These are phyloP conservation scores for Monilinia polystroma DNA, from an alignment of 2,329 filamentous ascomycete species.

Conservation along the genomic window DNA sequence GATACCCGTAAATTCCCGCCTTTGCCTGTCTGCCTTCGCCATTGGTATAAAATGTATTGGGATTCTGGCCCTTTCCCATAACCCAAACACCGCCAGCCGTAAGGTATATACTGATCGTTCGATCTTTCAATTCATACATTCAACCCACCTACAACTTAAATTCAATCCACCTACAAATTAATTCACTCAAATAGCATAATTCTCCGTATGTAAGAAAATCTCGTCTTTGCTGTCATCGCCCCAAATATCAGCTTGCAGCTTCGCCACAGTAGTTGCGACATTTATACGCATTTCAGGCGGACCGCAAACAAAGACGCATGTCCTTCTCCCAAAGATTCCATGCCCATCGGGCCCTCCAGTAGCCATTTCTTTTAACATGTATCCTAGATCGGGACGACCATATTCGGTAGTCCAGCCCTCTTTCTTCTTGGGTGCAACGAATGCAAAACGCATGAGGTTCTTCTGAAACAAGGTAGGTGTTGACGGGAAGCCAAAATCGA, in stretches of 20 bases:
- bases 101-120: conserved; percentile 11
- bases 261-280: conserved; percentile 81
- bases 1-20: conserved; percentile 10
- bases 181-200: conserved; percentile 72
- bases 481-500: conserved; percentile 77
- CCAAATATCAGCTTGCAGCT: conserved; percentile 81
- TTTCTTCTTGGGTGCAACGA: conserved; percentile 67
- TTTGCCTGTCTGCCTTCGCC: background rate
- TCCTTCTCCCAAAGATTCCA: conserved; percentile 72
- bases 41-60: conserved; percentile 16
- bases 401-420: conserved; percentile 93
- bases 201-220: conserved; percentile 92
- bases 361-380: conserved; percentile 80
- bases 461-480: conserved; percentile 88
- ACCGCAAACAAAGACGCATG: conserved; percentile 90
- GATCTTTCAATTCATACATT: conserved; percentile 1
- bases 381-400: conserved; percentile 82
- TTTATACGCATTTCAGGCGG: conserved; percentile 84
- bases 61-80: conserved; percentile 11
- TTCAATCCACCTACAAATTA: background rate
- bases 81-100: conserved; percentile 13
- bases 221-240: conserved; percentile 76
- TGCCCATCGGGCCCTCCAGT: conserved; percentile 64
- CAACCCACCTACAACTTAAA: background rate
- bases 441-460: conserved; percentile 86